phyloP scores from a whole-genome alignment of 495 filamentous ascomycete species.

The Rhizodiscina lignyota region DNA sequence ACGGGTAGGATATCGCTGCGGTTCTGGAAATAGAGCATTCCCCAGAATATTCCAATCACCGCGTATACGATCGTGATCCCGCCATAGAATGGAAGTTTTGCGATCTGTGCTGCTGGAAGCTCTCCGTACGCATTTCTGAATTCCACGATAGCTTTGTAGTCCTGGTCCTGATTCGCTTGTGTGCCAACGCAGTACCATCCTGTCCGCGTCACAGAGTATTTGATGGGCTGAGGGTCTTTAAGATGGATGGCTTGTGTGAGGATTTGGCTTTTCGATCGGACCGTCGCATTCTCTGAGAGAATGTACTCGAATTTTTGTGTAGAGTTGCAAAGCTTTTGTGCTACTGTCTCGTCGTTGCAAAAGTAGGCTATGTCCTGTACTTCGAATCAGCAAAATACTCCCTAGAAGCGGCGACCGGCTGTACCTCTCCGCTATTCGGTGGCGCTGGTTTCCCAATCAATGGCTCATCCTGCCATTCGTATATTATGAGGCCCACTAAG shows the following conservation, averaged over 20 bases:
- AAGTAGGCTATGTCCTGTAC: slow-evolving; percentile 47
- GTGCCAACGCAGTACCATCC: slow-evolving; percentile 94
- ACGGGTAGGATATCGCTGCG: slow-evolving; percentile 87
- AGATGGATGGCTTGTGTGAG: slow-evolving; percentile 67
- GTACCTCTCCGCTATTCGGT: too few relatives aligned
- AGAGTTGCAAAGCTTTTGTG: slow-evolving; percentile 50
- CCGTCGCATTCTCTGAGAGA: slow-evolving; percentile 52
- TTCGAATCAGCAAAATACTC: too few relatives aligned
- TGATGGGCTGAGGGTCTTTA: slow-evolving; percentile 52
- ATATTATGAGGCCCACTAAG: slow-evolving; percentile 72
- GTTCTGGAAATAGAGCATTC: slow-evolving; percentile 88
- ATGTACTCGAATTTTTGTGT: slow-evolving; percentile 76
- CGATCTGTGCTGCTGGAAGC: slow-evolving; percentile 85
- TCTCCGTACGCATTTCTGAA: slow-evolving; percentile 95
- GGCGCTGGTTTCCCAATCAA: slow-evolving; percentile 56
- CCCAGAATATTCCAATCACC: slow-evolving; percentile 77
- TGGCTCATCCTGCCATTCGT: slow-evolving; percentile 78
- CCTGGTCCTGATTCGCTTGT: slow-evolving; percentile 34
- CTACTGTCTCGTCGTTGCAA: slow-evolving; percentile 52
- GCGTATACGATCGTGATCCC: slow-evolving; percentile 89
- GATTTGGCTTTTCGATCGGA: slow-evolving; percentile 50
- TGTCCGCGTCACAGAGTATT: slow-evolving; percentile 70
- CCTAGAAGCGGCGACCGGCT: too few relatives aligned
- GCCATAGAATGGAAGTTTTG: slow-evolving; percentile 95
- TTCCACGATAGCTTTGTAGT: slow-evolving; percentile 69